Conservation (phyloP, 495 filamentous ascomycete species). For the Xylaria telfairii region DNA sequence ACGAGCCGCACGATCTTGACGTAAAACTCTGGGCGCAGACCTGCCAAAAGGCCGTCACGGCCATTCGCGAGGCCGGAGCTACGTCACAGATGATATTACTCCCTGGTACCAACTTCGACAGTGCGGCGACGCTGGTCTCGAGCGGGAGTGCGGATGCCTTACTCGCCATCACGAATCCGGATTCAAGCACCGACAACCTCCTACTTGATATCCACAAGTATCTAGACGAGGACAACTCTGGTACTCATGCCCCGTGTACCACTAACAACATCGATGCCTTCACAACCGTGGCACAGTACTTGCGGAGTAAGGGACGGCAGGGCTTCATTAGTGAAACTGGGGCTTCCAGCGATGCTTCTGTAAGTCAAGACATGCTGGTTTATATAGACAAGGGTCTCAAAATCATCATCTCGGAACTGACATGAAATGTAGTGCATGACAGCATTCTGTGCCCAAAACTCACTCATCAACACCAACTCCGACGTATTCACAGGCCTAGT, state of each 20-base stretch:
- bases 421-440: constrained; percentile 40
- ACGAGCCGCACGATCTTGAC: constrained; percentile 63
- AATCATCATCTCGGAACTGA: constrained; percentile 8
- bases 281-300: constrained; percentile 51
- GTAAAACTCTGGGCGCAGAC: constrained; percentile 58
- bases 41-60: constrained; percentile 62
- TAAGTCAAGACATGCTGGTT: constrained; percentile 27
- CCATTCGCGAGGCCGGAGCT: constrained; percentile 64
- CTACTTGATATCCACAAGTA: constrained; percentile 62
- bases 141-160: constrained; percentile 55
- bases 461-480: constrained; percentile 54
- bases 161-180: constrained; percentile 58
- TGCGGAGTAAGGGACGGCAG: constrained; percentile 56
- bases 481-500: constrained; percentile 60
- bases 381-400: background rate
- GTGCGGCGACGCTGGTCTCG: constrained; percentile 50
- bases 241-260: constrained; percentile 58
- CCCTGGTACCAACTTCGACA: constrained; percentile 56
- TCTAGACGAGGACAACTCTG: constrained; percentile 62
- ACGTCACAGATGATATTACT: constrained; percentile 60
- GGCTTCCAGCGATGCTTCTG: constrained; percentile 44
- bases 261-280: constrained; percentile 60
- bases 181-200: constrained; percentile 58
- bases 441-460: constrained; percentile 54
- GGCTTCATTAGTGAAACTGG: constrained; percentile 63